Evolutionary conservation across 176 grass and related monocot species (phyloP).

Genomic region (Eleusine indica): DNA sequence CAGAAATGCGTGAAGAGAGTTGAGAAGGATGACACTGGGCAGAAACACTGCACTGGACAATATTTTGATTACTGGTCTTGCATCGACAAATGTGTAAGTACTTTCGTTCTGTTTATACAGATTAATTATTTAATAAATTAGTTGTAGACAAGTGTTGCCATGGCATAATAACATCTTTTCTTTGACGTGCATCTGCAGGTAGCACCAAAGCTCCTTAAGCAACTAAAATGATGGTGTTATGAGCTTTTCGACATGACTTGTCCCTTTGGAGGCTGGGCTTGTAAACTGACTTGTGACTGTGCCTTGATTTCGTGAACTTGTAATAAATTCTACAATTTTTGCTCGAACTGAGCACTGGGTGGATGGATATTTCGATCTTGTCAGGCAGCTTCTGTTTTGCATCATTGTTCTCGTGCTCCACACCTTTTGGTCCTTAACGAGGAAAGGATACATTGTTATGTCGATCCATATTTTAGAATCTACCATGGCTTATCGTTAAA

Average conservation of each 20-base stretch:
- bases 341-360: too few species aligned
- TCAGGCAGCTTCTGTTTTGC: too few species aligned
- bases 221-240: constrained; percentile 49
- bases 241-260: background rate
- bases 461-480: too few species aligned
- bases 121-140: background rate
- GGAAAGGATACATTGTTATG: too few species aligned
- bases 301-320: background rate
- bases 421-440: too few species aligned
- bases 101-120: background rate
- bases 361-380: too few species aligned
- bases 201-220: constrained; percentile 53
- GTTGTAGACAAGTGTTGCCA: background rate
- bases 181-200: constrained; percentile 42
- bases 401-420: too few species aligned
- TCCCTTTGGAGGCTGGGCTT: background rate
- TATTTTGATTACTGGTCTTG: constrained; percentile 77
- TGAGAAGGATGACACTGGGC: constrained; percentile 57
- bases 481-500: too few species aligned
- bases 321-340: background rate
- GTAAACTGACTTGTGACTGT: background rate
- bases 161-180: background rate
- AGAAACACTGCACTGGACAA: constrained; percentile 78
- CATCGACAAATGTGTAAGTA: constrained; percentile 70
- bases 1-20: constrained; percentile 75